These are phyloP conservation scores for Sarocladium kiliense DNA, from an alignment of 2,329 filamentous ascomycete species.

Conservation along the genomic window DNA sequence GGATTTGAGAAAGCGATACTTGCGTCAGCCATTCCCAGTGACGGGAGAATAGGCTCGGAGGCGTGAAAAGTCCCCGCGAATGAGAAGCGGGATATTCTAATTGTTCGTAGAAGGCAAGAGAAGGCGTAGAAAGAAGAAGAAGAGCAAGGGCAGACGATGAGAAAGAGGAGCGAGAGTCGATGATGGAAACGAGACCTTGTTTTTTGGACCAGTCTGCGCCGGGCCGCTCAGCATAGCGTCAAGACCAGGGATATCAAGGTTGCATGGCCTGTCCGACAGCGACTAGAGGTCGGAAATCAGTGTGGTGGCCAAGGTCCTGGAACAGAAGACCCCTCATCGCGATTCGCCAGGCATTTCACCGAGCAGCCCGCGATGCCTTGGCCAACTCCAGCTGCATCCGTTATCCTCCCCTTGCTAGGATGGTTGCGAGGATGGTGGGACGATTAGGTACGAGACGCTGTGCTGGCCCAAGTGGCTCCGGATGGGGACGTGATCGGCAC, in stretches of 20 bases:
- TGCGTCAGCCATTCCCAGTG: neutral
- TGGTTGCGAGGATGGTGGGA: neutral
- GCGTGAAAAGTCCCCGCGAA: neutral
- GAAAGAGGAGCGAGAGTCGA: conserved; percentile 9
- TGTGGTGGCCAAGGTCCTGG: neutral
- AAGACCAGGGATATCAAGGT: conserved; percentile 3
- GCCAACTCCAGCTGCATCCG: neutral
- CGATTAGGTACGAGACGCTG: conserved; percentile 2
- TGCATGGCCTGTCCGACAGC: neutral
- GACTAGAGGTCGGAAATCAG: neutral
- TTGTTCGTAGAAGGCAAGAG: neutral
- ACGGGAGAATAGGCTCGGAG: neutral
- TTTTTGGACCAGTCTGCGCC: neutral
- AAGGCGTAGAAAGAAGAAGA: neutral
- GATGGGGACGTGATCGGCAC: conserved; percentile 7
- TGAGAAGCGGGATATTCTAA: neutral
- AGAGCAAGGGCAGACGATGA: neutral
- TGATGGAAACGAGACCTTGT: conserved; percentile 5
- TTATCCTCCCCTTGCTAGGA: neutral
- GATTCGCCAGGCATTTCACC: conserved; percentile 6
- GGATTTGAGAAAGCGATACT: neutral
- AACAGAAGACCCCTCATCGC: neutral
- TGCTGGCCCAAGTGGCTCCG: neutral
- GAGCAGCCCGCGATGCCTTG: neutral
- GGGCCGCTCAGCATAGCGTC: neutral